Percentiles rank a stretch among this genome's conserved stretches.
Evolutionary conservation across 2,329 filamentous ascomycete genomes (phyloP).

Genomic region (Leptographium galeiforme): DNA sequence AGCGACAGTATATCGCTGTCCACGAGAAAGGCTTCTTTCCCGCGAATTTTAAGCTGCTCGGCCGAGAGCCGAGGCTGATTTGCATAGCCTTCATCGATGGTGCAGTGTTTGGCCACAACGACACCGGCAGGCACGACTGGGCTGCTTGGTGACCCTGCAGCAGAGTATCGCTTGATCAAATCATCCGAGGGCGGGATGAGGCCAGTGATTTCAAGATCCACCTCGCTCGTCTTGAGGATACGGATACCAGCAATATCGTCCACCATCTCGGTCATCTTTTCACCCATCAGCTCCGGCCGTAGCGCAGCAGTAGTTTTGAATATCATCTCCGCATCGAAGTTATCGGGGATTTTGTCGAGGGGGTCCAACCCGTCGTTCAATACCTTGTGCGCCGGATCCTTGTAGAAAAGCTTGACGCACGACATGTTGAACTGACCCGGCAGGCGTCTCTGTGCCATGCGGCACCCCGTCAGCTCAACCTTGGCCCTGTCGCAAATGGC

Average conservation of each 20-base stretch:
- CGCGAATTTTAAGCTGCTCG: conserved; percentile 13
- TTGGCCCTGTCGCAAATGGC: conserved; percentile 53
- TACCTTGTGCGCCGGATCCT: conserved; percentile 15
- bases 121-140: conserved; percentile 29
- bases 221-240: conserved; percentile 32
- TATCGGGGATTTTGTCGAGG: conserved; percentile 20
- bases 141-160: conserved; percentile 15
- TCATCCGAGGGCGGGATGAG: conserved; percentile 33
- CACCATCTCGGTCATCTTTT: conserved; percentile 17
- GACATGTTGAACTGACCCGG: conserved; percentile 76
- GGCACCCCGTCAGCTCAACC: conserved; percentile 50
- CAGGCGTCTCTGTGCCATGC: conserved; percentile 35
- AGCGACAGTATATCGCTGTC: conserved; percentile 42
- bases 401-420: conserved; percentile 52
- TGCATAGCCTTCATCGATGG: conserved; percentile 35
- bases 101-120: conserved; percentile 27
- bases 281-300: conserved; percentile 16
- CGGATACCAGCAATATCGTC: conserved; percentile 19
- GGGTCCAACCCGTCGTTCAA: conserved; percentile 13
- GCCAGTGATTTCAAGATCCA: conserved; percentile 46
- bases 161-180: conserved; percentile 28
- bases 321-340: conserved; percentile 26
- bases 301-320: conserved; percentile 32
- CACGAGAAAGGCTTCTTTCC: conserved; percentile 43
- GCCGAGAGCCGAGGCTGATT: conserved; percentile 21